Evolutionary conservation across 257 asterid genomes (phyloP).

Genomic region (Linaria vulgaris): DNA sequence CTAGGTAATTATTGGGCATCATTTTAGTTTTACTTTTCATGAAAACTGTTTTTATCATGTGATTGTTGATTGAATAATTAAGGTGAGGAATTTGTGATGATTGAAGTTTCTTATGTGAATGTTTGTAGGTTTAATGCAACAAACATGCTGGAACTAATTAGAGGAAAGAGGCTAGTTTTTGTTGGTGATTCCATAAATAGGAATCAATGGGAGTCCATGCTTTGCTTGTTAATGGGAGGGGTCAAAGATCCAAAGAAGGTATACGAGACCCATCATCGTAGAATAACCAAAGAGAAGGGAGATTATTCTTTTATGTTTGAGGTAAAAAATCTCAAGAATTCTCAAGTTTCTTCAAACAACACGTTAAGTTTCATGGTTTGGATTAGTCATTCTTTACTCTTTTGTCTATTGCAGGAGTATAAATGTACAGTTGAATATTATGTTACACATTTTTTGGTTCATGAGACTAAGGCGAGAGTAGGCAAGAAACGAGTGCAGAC

Average conservation of each 20-base stretch:
- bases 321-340: slow-evolving; percentile 42
- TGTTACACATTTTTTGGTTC: slow-evolving; percentile 80
- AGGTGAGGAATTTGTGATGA: neutral
- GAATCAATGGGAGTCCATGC: slow-evolving; percentile 96
- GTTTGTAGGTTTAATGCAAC: slow-evolving; percentile 76
- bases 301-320: slow-evolving; percentile 80
- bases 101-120: slow-evolving; percentile 12
- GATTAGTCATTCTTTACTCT: neutral
- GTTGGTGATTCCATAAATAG: slow-evolving; percentile 90
- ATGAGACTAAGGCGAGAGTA: slow-evolving; percentile 76
- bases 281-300: slow-evolving; percentile 79
- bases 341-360: neutral
- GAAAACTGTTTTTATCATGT: neutral
- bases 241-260: slow-evolving; percentile 76
- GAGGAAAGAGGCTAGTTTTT: slow-evolving; percentile 88
- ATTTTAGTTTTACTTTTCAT: neutral
- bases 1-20: slow-evolving; percentile 49
- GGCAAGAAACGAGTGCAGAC: slow-evolving; percentile 72
- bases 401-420: slow-evolving; percentile 55
- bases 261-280: slow-evolving; percentile 76
- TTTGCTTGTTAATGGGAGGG: slow-evolving; percentile 77
- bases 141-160: slow-evolving; percentile 70
- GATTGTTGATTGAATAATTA: slow-evolving; percentile 1
- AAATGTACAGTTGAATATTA: slow-evolving; percentile 80
- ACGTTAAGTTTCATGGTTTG: slow-evolving; percentile 1